Percentiles rank a stretch among this genome's conserved stretches.
phyloP scores from a whole-genome alignment of 2,329 filamentous ascomycete species.

The Pseudogymnoascus destructans region DNA sequence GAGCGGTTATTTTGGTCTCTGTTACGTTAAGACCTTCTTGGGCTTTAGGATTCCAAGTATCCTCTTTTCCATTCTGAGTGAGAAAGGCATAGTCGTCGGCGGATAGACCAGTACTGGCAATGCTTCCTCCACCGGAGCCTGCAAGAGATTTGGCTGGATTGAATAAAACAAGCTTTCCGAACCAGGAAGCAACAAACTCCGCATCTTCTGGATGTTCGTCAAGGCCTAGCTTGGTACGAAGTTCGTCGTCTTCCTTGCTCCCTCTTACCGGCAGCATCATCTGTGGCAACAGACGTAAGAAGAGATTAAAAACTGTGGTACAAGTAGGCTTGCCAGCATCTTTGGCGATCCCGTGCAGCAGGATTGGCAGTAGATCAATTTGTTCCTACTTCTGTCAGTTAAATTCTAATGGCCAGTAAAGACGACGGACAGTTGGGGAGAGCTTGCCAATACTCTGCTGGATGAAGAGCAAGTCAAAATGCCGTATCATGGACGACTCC shows the following conservation, averaged over 20 bases:
- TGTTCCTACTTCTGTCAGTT: conserved; percentile 40
- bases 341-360: conserved; percentile 52
- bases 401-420: conserved; percentile 22
- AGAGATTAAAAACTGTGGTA: conserved; percentile 66
- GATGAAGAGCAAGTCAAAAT: conserved; percentile 81
- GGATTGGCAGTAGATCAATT: conserved; percentile 55
- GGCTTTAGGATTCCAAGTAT: conserved; percentile 51
- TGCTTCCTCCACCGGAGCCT: background rate
- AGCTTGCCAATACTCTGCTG: conserved; percentile 65
- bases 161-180: conserved; percentile 66
- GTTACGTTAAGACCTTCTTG: conserved; percentile 51
- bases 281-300: conserved; percentile 62
- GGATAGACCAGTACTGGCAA: conserved; percentile 42
- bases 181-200: conserved; percentile 57
- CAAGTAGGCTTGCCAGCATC: conserved; percentile 41
- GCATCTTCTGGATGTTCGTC: conserved; percentile 51
- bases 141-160: conserved; percentile 17
- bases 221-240: conserved; percentile 55
- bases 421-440: conserved; percentile 32
- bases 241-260: conserved; percentile 59
- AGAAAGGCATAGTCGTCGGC: conserved; percentile 57
- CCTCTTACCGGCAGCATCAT: conserved; percentile 62
- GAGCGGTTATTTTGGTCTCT: conserved; percentile 55
- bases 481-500: conserved; percentile 60
- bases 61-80: conserved; percentile 50